Conservation (phyloP, 345 rosid species). For the Camelina sativa region DNA sequence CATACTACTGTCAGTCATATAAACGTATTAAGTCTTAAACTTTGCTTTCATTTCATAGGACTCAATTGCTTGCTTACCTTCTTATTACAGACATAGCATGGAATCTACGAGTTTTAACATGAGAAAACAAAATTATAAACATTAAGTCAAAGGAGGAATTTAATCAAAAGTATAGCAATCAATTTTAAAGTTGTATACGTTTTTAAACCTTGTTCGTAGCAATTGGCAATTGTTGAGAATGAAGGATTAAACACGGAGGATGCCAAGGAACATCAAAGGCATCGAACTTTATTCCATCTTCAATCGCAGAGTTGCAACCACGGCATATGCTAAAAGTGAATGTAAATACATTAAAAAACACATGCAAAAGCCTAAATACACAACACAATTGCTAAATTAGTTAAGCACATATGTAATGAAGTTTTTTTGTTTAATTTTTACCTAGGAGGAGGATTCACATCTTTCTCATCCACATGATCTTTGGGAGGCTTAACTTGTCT, state of each 20-base stretch:
- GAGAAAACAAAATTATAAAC: slow-evolving; percentile 41
- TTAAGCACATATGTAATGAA: not conserved
- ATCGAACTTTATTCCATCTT: slow-evolving; percentile 58
- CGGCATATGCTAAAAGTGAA: slow-evolving; percentile 53
- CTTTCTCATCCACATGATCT: not conserved
- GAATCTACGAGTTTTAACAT: slow-evolving; percentile 8
- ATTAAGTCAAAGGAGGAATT: slow-evolving; percentile 40
- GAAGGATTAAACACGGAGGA: slow-evolving; percentile 67
- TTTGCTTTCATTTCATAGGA: not conserved
- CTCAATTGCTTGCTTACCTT: slow-evolving; percentile 10
- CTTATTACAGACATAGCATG: slow-evolving; percentile 28
- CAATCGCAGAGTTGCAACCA: slow-evolving; percentile 62
- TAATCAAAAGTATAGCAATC: not conserved
- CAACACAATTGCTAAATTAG: not conserved
- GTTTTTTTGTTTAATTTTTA: not conserved
- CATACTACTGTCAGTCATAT: not conserved
- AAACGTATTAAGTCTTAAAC: not conserved
- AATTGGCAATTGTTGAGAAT: slow-evolving; percentile 55
- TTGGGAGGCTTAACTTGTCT: not conserved
- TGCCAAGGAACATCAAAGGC: slow-evolving; percentile 73
- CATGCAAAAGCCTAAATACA: not conserved
- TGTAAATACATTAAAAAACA: not conserved
- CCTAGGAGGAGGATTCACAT: slow-evolving; percentile 28
- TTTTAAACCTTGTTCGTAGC: slow-evolving; percentile 61
- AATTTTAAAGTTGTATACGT: not conserved